Evolutionary conservation across 371 early-diverging fungal genomes (phyloP).

Genomic region (Rhizopus microsporus): DNA sequence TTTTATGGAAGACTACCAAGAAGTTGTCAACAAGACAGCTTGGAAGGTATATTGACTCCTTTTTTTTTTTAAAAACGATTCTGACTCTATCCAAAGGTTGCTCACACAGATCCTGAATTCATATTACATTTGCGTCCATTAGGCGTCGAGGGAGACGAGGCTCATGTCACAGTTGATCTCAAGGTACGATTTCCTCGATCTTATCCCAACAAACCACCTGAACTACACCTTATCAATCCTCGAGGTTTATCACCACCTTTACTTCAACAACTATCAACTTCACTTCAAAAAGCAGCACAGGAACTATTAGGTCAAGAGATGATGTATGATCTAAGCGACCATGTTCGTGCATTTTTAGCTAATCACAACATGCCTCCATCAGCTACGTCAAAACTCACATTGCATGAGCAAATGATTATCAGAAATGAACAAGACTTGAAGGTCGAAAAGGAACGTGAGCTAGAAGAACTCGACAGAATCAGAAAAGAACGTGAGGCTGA

Average conservation of each 20-base stretch:
- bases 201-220: constrained; percentile 73
- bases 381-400: constrained; percentile 55
- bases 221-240: constrained; percentile 56
- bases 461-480: constrained; percentile 40
- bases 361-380: constrained; percentile 60
- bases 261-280: constrained; percentile 42
- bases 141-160: constrained; percentile 56
- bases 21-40: constrained; percentile 61
- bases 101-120: constrained; percentile 67
- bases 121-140: constrained; percentile 58
- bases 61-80: constrained; percentile 4
- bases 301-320: constrained; percentile 69
- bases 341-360: constrained; percentile 66
- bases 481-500: constrained; percentile 48
- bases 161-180: constrained; percentile 56
- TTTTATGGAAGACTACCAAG: constrained; percentile 74
- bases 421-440: constrained; percentile 59
- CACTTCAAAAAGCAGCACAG: constrained; percentile 48
- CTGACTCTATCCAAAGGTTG: constrained; percentile 37
- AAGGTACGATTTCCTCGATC: constrained; percentile 67
- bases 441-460: constrained; percentile 44
- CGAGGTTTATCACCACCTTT: constrained; percentile 58
- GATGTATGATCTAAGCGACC: constrained; percentile 72
- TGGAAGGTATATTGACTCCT: constrained; percentile 63
- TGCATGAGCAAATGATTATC: constrained; percentile 63